Evolutionary conservation across 2,329 filamentous ascomycete genomes (phyloP), one percentile per base, ranked within the genome.

Genomic region (Ramularia endophylla): DNA sequence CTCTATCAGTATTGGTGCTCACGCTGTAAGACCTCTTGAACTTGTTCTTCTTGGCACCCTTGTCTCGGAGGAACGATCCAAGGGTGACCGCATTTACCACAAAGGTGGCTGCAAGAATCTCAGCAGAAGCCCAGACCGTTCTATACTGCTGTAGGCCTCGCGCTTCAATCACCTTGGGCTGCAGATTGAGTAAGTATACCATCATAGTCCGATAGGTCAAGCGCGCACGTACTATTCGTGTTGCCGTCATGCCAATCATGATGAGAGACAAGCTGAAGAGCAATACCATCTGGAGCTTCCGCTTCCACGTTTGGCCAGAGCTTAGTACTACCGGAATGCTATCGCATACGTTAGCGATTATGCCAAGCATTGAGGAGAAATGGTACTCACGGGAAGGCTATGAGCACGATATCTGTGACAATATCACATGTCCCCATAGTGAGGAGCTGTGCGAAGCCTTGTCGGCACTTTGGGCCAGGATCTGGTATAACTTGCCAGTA

Each of bases 351-450:
- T 25, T 11, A 25, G 22, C 22, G 22, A 25, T 25, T 25, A 25
- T 25, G 6, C 11, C 11, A 11, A n/a, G n/a, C n/a, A n/a, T n/a
- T n/a, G n/a, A n/a, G n/a, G n/a, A n/a, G n/a, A n/a, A n/a, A 25
- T 25, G 6, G 22, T 25, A 25, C 22, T 25, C 22, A 25, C 0
- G 92, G 92, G 51, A 95, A 95, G 39, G 84, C 73, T 51, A 97
- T 80, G 8, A 98, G 78, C 0, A 95, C 70, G 2, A 95, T 66
- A 60, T 98, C 92, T 12, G 90, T 95, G 22, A 94, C 67, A 46
- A 95, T 81, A 59, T 95, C 92, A 63, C 84, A 85, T 5, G 78
- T 74, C n/a, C 87, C 87, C 83, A 95, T 92, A 19, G 87, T 89
- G 49, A 95, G 71, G 37, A 97, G 77, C 56, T 97, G 87, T 11